Evolutionary conservation across 1,139 yeast species (phyloP).

Genomic region (Zygoascus sp.): DNA sequence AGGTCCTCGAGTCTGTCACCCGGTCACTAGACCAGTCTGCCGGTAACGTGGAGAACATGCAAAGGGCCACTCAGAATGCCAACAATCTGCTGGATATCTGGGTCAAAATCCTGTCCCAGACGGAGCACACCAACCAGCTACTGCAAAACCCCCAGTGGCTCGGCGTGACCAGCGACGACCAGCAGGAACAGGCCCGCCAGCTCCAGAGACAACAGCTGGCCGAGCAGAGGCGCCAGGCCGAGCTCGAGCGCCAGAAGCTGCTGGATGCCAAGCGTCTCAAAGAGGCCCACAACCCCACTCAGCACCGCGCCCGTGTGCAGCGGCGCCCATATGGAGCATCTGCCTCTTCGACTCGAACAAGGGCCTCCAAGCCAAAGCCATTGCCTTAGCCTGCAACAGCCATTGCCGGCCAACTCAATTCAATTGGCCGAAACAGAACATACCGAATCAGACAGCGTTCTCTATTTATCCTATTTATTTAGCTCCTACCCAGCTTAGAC

Average conservation of each 20-base stretch:
- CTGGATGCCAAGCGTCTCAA: conserved; percentile 19
- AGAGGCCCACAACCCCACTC: conserved; percentile 21
- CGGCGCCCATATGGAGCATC: conserved; percentile 25
- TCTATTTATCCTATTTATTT: no score
- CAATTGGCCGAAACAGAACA: no score
- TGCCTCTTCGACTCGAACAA: neutral
- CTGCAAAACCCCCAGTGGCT: conserved; percentile 32
- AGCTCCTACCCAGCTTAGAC: no score
- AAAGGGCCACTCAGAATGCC: conserved; percentile 30
- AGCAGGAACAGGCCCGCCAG: conserved; percentile 25
- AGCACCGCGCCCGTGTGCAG: conserved; percentile 21
- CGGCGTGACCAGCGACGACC: conserved; percentile 31
- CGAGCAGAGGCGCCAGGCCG: conserved; percentile 22
- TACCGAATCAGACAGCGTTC: no score
- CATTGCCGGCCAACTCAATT: no score
- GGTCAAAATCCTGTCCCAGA: conserved; percentile 35
- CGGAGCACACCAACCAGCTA: conserved; percentile 35
- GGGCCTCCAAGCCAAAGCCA: no score
- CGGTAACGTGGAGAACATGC: conserved; percentile 24
- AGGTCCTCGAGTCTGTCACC: conserved; percentile 25
- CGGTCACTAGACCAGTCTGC: conserved; percentile 25
- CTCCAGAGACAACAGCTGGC: conserved; percentile 21
- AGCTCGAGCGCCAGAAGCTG: conserved; percentile 19
- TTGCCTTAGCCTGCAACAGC: no score
- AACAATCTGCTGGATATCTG: conserved; percentile 33